Evolutionary conservation across 1,284 basidiomycete genomes (phyloP).

Genomic region (Cryptococcus sp.): DNA sequence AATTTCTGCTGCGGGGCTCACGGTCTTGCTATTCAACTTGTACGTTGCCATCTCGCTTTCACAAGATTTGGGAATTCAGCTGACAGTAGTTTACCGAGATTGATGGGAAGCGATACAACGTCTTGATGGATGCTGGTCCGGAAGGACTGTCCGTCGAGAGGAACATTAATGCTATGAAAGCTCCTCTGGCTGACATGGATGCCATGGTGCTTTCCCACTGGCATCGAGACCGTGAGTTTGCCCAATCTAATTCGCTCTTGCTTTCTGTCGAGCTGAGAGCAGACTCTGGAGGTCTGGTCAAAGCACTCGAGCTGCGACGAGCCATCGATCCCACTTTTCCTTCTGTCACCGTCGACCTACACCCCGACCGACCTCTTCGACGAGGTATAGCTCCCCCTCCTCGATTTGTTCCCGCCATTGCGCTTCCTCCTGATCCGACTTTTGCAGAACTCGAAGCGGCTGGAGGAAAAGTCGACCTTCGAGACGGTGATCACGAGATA

Average conservation of each 20-base stretch:
- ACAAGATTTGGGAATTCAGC: too few species aligned
- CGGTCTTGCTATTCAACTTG: slow-evolving; percentile 70
- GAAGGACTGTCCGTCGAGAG: slow-evolving; percentile 65
- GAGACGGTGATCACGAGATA: slow-evolving; percentile 59
- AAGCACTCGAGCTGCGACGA: slow-evolving; percentile 54
- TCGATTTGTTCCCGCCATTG: slow-evolving; percentile 55
- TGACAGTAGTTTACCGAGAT: slow-evolving; percentile 34
- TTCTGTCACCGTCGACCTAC: slow-evolving; percentile 60
- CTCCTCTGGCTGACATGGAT: slow-evolving; percentile 55
- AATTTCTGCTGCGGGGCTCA: slow-evolving; percentile 77
- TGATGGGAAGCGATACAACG: slow-evolving; percentile 51
- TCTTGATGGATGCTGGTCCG: slow-evolving; percentile 74
- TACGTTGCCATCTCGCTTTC: slow-evolving; percentile 46
- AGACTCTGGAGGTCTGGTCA: slow-evolving; percentile 56
- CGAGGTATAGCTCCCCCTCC: slow-evolving; percentile 64
- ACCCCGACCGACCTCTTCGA: slow-evolving; percentile 65
- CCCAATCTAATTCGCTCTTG: too few species aligned
- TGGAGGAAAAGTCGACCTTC: slow-evolving; percentile 57
- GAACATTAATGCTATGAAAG: slow-evolving; percentile 60
- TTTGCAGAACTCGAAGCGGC: slow-evolving; percentile 58
- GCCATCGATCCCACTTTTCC: slow-evolving; percentile 7
- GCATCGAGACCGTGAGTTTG: slow-evolving; percentile 60
- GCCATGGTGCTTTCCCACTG: slow-evolving; percentile 70
- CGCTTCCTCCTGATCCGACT: slow-evolving; percentile 63
- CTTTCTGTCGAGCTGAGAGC: slow-evolving; percentile 4